Evolutionary conservation across 805 yeast genomes (phyloP), one percentile per base, ranked within the genome.

Genomic region (Yamadazyma laniorum): DNA sequence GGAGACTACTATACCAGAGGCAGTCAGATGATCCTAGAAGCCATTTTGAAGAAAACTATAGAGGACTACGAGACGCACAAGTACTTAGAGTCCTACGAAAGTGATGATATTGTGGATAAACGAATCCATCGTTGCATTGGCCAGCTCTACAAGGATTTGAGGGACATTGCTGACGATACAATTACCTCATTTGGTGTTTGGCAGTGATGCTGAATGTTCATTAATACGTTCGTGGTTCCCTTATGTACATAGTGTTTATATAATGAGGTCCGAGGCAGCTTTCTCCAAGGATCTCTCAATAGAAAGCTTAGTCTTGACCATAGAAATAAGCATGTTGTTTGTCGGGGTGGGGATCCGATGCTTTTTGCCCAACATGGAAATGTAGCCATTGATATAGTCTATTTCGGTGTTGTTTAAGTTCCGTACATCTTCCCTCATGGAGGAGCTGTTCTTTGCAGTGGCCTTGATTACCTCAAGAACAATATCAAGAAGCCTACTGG

Each of bases 301-400:
- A 13, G 56, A 44, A 29, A 57, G 43, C 49, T 65, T 67, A 18
- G 55, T 49, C 28, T 66, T 66, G 3, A 81, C 74, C 56, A 83
- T 57, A 6, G 58, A 50, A 17, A 61, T 51, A 29, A 83, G 50
- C 42, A 75, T 61, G 21, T 53, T 52, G 54, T 82, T 82, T 32
- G 70, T 61, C 1, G 71, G 71, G 1, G 82, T 73, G 1, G 63
- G 49, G 1, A 67, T 32, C 1, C 70, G 65, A 32, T 70, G 59
- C 41, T 65, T 61, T 21, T 58, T 49, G 1, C 86, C 95, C 36
- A 79, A 60, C 5, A 52, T 55, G 1, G 75, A 81, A 9, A 90
- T 70, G 52, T 79, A 87, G 1, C 97, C 97, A 55, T 90, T 93
- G 42, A 91, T 81, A 55, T 75, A 84, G 43, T 82, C 85, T 15